Conservation (phyloP, 2,329 filamentous ascomycete species). For the Sphaerostilbella broomeana region DNA sequence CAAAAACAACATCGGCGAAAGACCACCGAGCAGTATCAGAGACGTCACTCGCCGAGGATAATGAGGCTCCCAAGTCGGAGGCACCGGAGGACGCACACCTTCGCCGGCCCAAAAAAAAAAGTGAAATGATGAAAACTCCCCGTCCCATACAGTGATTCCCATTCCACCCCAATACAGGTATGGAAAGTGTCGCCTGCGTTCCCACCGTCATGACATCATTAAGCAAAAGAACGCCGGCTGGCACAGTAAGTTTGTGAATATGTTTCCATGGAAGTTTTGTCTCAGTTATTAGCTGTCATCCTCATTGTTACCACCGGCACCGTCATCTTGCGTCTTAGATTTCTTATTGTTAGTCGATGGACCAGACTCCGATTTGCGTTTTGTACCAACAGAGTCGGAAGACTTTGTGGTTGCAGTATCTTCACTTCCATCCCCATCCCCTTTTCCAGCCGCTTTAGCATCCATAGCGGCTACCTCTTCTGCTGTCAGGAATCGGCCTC, state of each 20-base stretch:
- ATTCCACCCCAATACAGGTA: constrained; percentile 7
- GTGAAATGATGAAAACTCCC: constrained; percentile 8
- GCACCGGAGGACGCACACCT: constrained; percentile 3
- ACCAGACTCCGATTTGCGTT: constrained; percentile 54
- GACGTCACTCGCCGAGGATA: background rate
- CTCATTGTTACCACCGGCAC: constrained; percentile 34
- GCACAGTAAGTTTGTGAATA: no score
- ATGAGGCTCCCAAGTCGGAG: constrained; percentile 1
- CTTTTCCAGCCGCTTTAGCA: constrained; percentile 47
- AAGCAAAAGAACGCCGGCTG: constrained; percentile 21
- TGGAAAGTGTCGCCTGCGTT: constrained; percentile 8
- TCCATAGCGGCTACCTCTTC: constrained; percentile 93
- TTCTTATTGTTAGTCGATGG: constrained; percentile 48
- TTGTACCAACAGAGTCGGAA: constrained; percentile 38
- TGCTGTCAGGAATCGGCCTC: constrained; percentile 90
- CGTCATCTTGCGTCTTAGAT: constrained; percentile 44
- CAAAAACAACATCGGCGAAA: constrained; percentile 5
- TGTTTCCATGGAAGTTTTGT: no score
- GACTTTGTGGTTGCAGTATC: constrained; percentile 21
- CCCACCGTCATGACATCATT: constrained; percentile 30
- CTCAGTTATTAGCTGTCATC: constrained; percentile 32
- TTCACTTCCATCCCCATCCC: constrained; percentile 27
- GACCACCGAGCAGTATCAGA: constrained; percentile 1
- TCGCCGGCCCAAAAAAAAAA: constrained; percentile 12
- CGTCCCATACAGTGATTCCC: constrained; percentile 10